phyloP scores from a whole-genome alignment of 2,329 filamentous ascomycete species.

The Dactylellina sp. region DNA sequence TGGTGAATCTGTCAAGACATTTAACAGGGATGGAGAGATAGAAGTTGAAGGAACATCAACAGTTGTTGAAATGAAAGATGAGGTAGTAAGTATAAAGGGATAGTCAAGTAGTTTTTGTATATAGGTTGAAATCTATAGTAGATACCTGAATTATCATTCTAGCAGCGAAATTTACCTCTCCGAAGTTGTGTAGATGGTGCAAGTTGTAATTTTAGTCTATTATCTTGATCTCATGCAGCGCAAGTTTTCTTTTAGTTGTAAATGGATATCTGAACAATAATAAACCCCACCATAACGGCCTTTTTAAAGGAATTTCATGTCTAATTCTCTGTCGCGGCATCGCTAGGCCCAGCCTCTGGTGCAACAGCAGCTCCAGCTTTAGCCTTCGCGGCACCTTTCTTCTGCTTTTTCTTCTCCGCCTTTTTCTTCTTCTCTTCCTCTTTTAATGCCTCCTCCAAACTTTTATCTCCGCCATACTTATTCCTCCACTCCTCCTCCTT shows the following conservation, averaged over 20 bases:
- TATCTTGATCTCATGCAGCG: slow-evolving; percentile 4
- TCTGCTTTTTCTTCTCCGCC: slow-evolving; percentile 77
- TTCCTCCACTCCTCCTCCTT: slow-evolving; percentile 87
- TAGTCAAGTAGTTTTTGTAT: too few species aligned
- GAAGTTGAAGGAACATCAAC: slow-evolving; percentile 1
- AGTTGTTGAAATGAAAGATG: slow-evolving; percentile 10
- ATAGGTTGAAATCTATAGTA: too few species aligned
- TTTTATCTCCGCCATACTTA: slow-evolving; percentile 74
- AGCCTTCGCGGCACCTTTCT: slow-evolving; percentile 70
- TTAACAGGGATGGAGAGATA: background rate
- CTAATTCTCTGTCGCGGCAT: slow-evolving; percentile 1
- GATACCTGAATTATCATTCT: too few species aligned
- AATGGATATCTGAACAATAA: slow-evolving; percentile 24
- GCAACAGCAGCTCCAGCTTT: slow-evolving; percentile 31
- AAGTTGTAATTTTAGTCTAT: slow-evolving; percentile 16
- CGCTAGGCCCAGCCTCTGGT: slow-evolving; percentile 8
- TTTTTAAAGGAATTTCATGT: background rate
- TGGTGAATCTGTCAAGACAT: background rate
- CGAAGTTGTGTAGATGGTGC: background rate
- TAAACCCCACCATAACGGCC: background rate
- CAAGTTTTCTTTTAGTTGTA: background rate
- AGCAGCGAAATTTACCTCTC: too few species aligned
- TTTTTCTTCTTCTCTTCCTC: slow-evolving; percentile 63
- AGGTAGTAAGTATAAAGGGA: too few species aligned
- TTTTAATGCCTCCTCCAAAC: slow-evolving; percentile 65